Base-by-base conservation (phyloP, 2,329 filamentous ascomycete genomes). In the Pseudogymnoascus sp. region DNA sequence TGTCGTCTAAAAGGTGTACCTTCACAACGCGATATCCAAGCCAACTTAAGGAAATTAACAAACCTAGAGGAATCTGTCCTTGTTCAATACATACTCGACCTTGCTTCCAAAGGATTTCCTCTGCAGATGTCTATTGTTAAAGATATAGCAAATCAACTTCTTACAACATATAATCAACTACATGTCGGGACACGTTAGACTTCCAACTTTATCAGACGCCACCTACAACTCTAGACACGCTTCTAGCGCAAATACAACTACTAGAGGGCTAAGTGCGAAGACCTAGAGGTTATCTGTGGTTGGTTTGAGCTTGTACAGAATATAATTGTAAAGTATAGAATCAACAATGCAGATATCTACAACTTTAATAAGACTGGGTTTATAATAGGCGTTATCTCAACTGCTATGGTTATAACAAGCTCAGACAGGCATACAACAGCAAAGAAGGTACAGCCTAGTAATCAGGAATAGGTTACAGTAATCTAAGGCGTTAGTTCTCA, bases 331-430 rank as follows among this genome's bases (percentile, higher is more conserved):
- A 64, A 66, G 62, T 67, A 66, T 41, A 36, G 63, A 6, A 58
- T 67, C 54, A 28, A 57, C 4, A 63, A 66, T n/a, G 41, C 47
- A 12, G 62, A 67, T 59, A 62, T 65, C 57, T 66, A 66, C 41
- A 66, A 65, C 63, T 67, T 68, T 35, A 63, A 69, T 54, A 62
- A 71, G 22, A 66, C 61, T 16, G 63, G 68, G 33, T 68, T 70
- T 62, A 35, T 63, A 43, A 67, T 69, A 30, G 63, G 67, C 20
- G 39, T 67, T 35, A 66, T 68, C 54, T 61, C 18, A 28, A 60
- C 60, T 43, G 59, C 36, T 25, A 67, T 57, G 43, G 64, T 69
- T 47, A 57, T 68, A 47, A 67, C 59, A 28, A 30, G 25, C 25
- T 57, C 58, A 63, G 64, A 70, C 62, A 22, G 60, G 57, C 9